Percentiles rank a stretch among this genome's conserved stretches.
These are phyloP conservation scores for Haplosporangium sp. DNA, from an alignment of 371 early-diverging fungal genomes.

Conservation along the genomic window DNA sequence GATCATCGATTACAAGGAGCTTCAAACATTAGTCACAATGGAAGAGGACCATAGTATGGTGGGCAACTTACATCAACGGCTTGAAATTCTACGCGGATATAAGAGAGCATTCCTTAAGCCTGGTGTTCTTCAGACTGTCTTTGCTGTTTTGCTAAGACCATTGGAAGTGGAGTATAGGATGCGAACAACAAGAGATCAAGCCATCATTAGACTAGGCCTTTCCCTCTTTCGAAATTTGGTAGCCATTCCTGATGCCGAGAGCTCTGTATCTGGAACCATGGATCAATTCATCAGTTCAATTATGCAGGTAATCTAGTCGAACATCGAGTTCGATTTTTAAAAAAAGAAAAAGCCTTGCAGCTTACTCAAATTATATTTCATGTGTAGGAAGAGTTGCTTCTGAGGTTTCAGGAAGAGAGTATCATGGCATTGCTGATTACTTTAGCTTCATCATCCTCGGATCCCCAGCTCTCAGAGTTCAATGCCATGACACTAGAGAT, in stretches of 20 bases:
- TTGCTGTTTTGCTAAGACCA: conserved; percentile 61
- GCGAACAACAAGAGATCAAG: conserved; percentile 74
- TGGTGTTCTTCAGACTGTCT: conserved; percentile 64
- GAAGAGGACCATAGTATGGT: conserved; percentile 46
- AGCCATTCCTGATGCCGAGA: conserved; percentile 80
- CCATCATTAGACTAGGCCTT: conserved; percentile 79
- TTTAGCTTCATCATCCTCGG: conserved; percentile 67
- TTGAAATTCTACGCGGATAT: conserved; percentile 70
- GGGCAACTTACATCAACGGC: conserved; percentile 63
- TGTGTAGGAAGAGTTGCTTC: conserved; percentile 66
- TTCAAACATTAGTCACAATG: conserved; percentile 35
- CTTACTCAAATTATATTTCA: background rate
- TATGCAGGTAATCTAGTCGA: conserved; percentile 64
- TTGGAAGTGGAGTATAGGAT: conserved; percentile 67
- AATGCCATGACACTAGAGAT: conserved; percentile 75
- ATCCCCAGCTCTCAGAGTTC: conserved; percentile 69
- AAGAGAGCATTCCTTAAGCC: conserved; percentile 75
- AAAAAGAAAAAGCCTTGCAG: background rate
- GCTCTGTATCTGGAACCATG: conserved; percentile 61
- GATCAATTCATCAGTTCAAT: conserved; percentile 61
- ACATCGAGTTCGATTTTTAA: background rate
- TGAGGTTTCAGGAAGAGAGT: conserved; percentile 63
- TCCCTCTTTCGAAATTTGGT: conserved; percentile 85
- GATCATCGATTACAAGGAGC: conserved; percentile 61
- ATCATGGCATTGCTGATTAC: conserved; percentile 70